Evolutionary conservation across 345 rosid species (phyloP).

Genomic region (Aquilaria yunnanensis): DNA sequence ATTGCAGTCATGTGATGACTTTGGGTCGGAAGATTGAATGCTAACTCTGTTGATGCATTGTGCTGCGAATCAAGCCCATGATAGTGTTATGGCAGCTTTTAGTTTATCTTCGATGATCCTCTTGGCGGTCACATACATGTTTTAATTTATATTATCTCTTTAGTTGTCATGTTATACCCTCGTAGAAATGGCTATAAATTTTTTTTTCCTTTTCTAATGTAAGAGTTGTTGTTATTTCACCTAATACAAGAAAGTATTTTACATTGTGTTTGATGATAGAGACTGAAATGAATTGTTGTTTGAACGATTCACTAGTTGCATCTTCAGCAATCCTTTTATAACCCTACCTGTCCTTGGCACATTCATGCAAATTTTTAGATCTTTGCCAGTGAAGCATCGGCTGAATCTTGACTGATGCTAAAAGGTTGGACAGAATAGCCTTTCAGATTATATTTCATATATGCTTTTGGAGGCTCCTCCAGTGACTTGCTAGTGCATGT

Average conservation of each 20-base stretch:
- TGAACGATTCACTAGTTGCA: no score
- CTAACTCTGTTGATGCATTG: conserved; percentile 4
- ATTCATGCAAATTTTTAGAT: no score
- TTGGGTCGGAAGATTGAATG: neutral
- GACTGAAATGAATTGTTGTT: no score
- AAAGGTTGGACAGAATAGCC: no score
- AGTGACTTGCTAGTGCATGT: no score
- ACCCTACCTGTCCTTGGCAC: no score
- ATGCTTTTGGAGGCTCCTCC: no score
- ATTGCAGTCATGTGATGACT: conserved; percentile 7
- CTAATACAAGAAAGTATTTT: conserved; percentile 17
- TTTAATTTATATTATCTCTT: neutral
- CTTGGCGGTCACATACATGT: no score
- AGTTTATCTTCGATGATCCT: conserved; percentile 1
- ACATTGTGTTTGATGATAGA: neutral
- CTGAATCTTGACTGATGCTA: no score
- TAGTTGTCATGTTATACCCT: conserved; percentile 12
- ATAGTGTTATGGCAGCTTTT: conserved; percentile 12
- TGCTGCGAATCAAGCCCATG: conserved; percentile 4
- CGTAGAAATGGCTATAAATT: conserved; percentile 34
- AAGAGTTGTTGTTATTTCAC: conserved; percentile 17
- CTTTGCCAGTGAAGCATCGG: no score
- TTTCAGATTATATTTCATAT: no score
- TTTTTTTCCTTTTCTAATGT: conserved; percentile 1
- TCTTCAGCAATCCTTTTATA: no score